phyloP scores from a whole-genome alignment of 1,139 yeast species.

The Debaryomyces coudertii region DNA sequence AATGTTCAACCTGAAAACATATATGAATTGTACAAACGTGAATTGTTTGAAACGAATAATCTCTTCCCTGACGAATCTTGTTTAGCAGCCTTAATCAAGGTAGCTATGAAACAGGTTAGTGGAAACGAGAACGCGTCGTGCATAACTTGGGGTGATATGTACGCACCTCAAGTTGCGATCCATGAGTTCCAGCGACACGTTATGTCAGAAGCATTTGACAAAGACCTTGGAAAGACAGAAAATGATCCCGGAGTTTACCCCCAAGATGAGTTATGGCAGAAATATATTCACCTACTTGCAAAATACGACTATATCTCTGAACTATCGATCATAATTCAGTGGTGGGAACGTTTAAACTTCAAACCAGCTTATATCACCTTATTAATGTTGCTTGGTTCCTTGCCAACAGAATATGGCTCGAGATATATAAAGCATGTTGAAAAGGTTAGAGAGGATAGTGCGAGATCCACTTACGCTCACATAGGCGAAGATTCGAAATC shows the following conservation, averaged over 20 bases:
- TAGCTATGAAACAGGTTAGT: conserved; percentile 26
- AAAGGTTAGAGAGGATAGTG: conserved; percentile 24
- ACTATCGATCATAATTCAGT: conserved; percentile 52
- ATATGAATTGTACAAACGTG: conserved; percentile 35
- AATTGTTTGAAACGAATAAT: conserved; percentile 19
- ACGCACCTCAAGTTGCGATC: conserved; percentile 64
- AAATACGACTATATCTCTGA: conserved; percentile 53
- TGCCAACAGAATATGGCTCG: conserved; percentile 43
- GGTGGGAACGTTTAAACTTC: conserved; percentile 61
- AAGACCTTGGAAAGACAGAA: conserved; percentile 27
- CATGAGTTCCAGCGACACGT: conserved; percentile 53
- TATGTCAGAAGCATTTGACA: conserved; percentile 24
- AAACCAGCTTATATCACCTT: conserved; percentile 47
- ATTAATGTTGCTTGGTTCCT: conserved; percentile 36
- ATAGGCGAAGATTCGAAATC: conserved; percentile 2
- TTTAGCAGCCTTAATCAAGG: conserved; percentile 47
- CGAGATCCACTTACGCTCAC: conserved; percentile 2
- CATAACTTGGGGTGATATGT: conserved; percentile 49
- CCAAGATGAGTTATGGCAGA: conserved; percentile 48
- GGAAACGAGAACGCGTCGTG: conserved; percentile 17
- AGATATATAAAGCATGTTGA: conserved; percentile 46
- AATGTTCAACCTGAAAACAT: conserved; percentile 37
- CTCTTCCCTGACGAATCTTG: conserved; percentile 40
- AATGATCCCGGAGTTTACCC: conserved; percentile 41
- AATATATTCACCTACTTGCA: conserved; percentile 54